Evolutionary conservation across 2,329 filamentous ascomycete genomes (phyloP), one percentile per base, ranked within the genome.

Genomic region (Talaromyces rugulosus): DNA sequence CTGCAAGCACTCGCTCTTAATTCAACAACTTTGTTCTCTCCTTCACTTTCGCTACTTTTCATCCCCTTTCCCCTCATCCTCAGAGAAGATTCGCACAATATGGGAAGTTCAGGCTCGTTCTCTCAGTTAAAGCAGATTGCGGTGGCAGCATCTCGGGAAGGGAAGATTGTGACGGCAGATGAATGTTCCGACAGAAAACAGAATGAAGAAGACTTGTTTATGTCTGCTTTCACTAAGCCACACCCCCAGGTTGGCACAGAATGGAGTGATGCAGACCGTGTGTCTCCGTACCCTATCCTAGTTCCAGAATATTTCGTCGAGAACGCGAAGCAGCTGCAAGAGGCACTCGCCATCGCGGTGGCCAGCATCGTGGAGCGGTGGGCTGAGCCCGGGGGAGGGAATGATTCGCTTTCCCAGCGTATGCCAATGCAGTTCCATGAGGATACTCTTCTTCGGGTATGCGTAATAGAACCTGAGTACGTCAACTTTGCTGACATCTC

Each of bases 351-450:
- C 12, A 40, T 65, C 2, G 69, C 69, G 16, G 62, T 71, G 9
- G 63, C 61, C 14, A 65, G 70, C 61, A 71, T 72, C n/a, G 64
- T 72, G 3, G 63, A 68, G 28, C 50, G 70, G 60, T 72, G 70
- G 70, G 42, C 42, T 69, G 67, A 67, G 62, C 63, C 1, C 9
- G 42, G n/a, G 16, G 70, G 71, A 56, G 5, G 50, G 0, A 52
- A 63, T 8, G 67, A 69, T 4, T 27, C 50, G 2, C 67, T 72
- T 34, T 66, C 69, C 3, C 28, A 54, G 9, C 61, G 67, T 5
- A 70, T 72, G 70, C 69, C 70, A 11, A 52, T 72, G 47, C 67
- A 71, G 36, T 52, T 58, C 0, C 53, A 65, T 1, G 70, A 70
- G 31, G 68, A 70, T 44, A 60, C 63, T 18, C 56, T 70, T 4